A percentile compares a stretch with the other conserved stretches of the same genome.
These are phyloP conservation scores for Suhomyces ambrosiae DNA, from an alignment of 1,139 yeast genomes.

Conservation along the genomic window DNA sequence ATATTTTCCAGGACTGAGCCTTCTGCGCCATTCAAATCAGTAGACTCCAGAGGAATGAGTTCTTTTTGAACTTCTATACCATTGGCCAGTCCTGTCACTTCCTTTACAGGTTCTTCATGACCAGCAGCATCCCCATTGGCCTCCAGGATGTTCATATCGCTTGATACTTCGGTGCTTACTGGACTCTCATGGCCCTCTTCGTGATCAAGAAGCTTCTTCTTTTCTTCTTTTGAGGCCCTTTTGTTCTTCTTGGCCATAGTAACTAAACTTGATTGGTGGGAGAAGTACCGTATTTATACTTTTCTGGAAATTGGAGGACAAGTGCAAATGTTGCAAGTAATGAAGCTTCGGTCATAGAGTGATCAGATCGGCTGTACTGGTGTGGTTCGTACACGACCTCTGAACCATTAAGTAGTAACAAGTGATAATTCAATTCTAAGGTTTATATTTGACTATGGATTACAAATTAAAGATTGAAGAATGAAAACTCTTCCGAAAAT, in stretches of 20 bases:
- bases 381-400: slow-evolving; percentile 7
- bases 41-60: too few species aligned
- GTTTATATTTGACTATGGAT: too few species aligned
- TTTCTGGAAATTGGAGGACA: too few species aligned
- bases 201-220: not conserved
- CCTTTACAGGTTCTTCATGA: not conserved
- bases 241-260: slow-evolving; percentile 8
- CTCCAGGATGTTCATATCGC: too few species aligned
- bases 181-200: not conserved
- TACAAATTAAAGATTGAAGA: too few species aligned
- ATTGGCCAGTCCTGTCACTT: too few species aligned
- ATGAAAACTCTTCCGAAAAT: too few species aligned
- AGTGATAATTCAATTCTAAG: too few species aligned
- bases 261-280: not conserved
- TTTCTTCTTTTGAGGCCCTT: slow-evolving; percentile 3
- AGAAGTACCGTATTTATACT: too few species aligned
- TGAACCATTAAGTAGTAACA: too few species aligned
- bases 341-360: slow-evolving; percentile 3
- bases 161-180: not conserved
- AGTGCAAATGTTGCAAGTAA: not conserved
- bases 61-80: too few species aligned
- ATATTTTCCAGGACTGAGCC: slow-evolving; percentile 1
- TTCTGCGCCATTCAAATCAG: not conserved
- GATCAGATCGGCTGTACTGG: slow-evolving; percentile 3
- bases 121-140: not conserved